phyloP scores from a whole-genome alignment of 1,139 yeast genomes.

The Geotrichum klebahnii region DNA sequence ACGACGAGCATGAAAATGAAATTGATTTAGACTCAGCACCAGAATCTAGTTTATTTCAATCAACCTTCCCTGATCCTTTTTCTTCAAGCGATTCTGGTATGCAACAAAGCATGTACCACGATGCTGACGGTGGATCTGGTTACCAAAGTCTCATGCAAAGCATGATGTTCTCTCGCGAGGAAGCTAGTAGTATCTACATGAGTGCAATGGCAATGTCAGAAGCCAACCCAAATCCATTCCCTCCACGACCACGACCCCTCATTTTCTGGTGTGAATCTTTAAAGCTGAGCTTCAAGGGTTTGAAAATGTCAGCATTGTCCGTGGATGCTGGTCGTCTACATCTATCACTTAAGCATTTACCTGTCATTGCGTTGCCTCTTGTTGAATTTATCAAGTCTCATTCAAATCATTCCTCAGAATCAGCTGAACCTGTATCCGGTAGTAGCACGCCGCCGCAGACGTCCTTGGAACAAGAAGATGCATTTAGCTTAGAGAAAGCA shows the following conservation, averaged over 20 bases:
- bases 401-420: not conserved
- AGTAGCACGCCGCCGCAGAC: not conserved
- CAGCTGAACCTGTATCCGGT: not conserved
- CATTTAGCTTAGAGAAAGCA: slow-evolving; percentile 1
- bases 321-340: slow-evolving; percentile 47
- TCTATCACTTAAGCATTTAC: slow-evolving; percentile 44
- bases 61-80: slow-evolving; percentile 1
- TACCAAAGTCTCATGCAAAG: slow-evolving; percentile 53
- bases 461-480: not conserved
- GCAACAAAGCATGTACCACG: slow-evolving; percentile 11
- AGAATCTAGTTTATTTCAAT: slow-evolving; percentile 7
- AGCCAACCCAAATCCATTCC: slow-evolving; percentile 4
- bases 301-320: slow-evolving; percentile 40
- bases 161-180: slow-evolving; percentile 62
- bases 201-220: slow-evolving; percentile 50
- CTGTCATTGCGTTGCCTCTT: slow-evolving; percentile 33
- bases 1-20: not conserved
- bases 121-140: slow-evolving; percentile 25
- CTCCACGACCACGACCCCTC: slow-evolving; percentile 22
- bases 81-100: not conserved
- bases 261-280: slow-evolving; percentile 27
- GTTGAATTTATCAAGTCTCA: slow-evolving; percentile 30
- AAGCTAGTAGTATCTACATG: slow-evolving; percentile 73
- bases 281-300: slow-evolving; percentile 25
- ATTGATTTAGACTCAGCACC: slow-evolving; percentile 1